Percentiles rank a stretch among this genome's conserved stretches.
Evolutionary conservation across 2,329 filamentous ascomycete genomes (phyloP).

Genomic region (Penicillium sp.): DNA sequence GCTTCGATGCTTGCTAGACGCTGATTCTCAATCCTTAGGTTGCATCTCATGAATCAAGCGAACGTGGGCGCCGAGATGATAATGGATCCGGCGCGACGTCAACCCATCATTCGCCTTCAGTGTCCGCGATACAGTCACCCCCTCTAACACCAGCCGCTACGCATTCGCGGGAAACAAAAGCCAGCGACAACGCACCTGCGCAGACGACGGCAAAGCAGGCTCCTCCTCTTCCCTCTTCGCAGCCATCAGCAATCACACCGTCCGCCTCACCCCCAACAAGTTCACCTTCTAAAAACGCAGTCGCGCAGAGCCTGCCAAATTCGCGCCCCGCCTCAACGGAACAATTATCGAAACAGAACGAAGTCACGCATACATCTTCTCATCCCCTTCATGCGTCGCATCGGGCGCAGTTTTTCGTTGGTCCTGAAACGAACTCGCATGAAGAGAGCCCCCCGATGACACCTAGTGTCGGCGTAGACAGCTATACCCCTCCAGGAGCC

Average conservation of each 20-base stretch:
- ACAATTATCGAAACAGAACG: conserved; percentile 48
- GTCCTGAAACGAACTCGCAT: conserved; percentile 61
- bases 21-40: conserved; percentile 35
- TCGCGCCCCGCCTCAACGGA: conserved; percentile 49
- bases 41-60: conserved; percentile 62
- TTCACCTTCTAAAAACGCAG: conserved; percentile 35
- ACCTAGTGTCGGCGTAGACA: conserved; percentile 50
- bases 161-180: conserved; percentile 58
- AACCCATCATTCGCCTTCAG: conserved; percentile 68
- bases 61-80: conserved; percentile 60
- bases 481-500: conserved; percentile 67
- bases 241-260: conserved; percentile 54
- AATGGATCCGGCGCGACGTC: conserved; percentile 69
- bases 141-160: conserved; percentile 87
- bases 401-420: conserved; percentile 60
- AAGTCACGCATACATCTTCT: conserved; percentile 49
- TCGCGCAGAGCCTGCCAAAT: conserved; percentile 41
- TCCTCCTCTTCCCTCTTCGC: conserved; percentile 22
- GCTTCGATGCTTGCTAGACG: background rate
- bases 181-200: conserved; percentile 37
- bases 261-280: conserved; percentile 57
- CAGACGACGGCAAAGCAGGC: conserved; percentile 40
- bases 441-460: conserved; percentile 68
- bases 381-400: conserved; percentile 53
- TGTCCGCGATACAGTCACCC: conserved; percentile 79